Percentiles rank a stretch among this genome's conserved stretches.
These are phyloP conservation scores for Trypanosomatidae sp. DNA, from an alignment of 208 protist species.

Conservation along the genomic window DNA sequence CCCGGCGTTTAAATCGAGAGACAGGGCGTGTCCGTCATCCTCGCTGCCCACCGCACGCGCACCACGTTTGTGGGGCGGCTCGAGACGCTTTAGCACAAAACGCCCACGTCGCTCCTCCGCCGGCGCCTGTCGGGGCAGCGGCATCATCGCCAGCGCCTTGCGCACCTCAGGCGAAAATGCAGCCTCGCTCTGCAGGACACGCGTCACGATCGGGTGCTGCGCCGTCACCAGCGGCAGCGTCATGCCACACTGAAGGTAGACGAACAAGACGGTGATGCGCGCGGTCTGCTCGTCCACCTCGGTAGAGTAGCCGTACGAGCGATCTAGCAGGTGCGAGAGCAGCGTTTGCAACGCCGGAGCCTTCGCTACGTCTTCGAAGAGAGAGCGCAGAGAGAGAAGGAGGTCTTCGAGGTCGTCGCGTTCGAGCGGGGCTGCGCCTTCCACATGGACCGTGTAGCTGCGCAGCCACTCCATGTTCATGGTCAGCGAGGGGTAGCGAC, in stretches of 20 bases:
- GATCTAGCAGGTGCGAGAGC: constrained; percentile 42
- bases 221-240: constrained; percentile 51
- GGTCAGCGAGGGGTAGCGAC: constrained; percentile 34
- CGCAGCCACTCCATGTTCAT: constrained; percentile 58
- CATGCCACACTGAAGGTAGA: constrained; percentile 75
- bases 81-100: constrained; percentile 43
- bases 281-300: constrained; percentile 53
- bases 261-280: constrained; percentile 65
- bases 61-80: too few species aligned
- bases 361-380: constrained; percentile 53
- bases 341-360: constrained; percentile 62
- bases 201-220: constrained; percentile 26
- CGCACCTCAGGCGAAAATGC: constrained; percentile 41
- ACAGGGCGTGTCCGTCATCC: too few species aligned
- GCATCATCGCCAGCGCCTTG: constrained; percentile 64
- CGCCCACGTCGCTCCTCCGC: constrained; percentile 28
- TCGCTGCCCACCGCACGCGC: too few species aligned
- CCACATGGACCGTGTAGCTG: constrained; percentile 39
- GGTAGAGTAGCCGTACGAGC: constrained; percentile 18
- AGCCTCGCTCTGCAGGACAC: constrained; percentile 28
- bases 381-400: constrained; percentile 57
- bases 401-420: constrained; percentile 56
- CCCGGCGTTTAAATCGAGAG: constrained; percentile 21
- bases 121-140: constrained; percentile 27
- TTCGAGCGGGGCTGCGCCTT: neutral